A percentile compares a stretch with the other conserved stretches of the same genome.
Conservation (phyloP, 371 early-diverging fungal genomes). For the Nematocida sp. region DNA sequence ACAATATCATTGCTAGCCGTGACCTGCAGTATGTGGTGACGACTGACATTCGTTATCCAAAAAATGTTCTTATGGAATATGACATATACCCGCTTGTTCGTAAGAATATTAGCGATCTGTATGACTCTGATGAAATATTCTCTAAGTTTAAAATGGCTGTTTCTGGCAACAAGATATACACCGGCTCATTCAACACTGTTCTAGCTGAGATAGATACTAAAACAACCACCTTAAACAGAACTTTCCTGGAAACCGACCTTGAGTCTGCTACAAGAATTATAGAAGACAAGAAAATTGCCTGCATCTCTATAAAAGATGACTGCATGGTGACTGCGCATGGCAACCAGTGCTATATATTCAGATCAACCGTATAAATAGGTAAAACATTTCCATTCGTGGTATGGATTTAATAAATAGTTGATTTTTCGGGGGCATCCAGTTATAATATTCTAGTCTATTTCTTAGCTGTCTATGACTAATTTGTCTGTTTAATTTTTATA, state of each 20-base stretch:
- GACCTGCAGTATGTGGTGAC: conserved; percentile 63
- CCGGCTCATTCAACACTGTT: conserved; percentile 62
- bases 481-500: conserved; percentile 14
- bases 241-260: conserved; percentile 44
- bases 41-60: conserved; percentile 62
- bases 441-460: conserved; percentile 1
- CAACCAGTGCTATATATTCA: conserved; percentile 54
- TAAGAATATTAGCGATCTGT: conserved; percentile 54
- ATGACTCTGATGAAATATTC: conserved; percentile 64
- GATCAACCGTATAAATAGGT: conserved; percentile 2
- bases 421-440: not conserved
- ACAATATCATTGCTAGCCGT: conserved; percentile 62
- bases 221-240: conserved; percentile 28
- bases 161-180: conserved; percentile 52
- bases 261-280: conserved; percentile 44
- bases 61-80: conserved; percentile 12
- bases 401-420: conserved; percentile 3
- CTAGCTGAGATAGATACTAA: conserved; percentile 52
- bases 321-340: conserved; percentile 54
- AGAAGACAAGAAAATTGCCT: conserved; percentile 59
- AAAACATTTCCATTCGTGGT: not conserved
- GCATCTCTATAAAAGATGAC: conserved; percentile 51
- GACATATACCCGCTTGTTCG: conserved; percentile 49
- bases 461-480: not conserved
- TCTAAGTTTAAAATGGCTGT: conserved; percentile 63